These are phyloP conservation scores for Saccharomycopsis capsularis DNA, from an alignment of 805 yeast species.

Conservation along the genomic window DNA sequence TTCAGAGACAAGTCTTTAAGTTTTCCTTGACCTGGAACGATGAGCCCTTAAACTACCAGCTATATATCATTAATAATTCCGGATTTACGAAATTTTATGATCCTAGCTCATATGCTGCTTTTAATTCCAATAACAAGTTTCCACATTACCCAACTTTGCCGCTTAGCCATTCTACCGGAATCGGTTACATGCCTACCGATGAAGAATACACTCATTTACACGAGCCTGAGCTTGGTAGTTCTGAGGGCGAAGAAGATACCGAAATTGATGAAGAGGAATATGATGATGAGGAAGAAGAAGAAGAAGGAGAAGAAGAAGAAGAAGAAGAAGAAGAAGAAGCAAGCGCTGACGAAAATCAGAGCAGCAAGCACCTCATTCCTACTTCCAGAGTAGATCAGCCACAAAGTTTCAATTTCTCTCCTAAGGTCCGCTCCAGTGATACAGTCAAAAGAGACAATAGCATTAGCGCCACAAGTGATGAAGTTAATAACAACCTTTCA, in stretches of 20 bases:
- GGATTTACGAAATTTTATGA: slow-evolving; percentile 11
- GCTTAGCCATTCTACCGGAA: slow-evolving; percentile 15
- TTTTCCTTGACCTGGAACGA: slow-evolving; percentile 41
- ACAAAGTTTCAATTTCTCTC: too few species aligned
- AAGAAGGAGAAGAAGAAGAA: too few species aligned
- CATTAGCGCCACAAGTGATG: too few species aligned
- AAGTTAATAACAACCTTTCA: too few species aligned
- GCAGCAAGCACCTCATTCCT: too few species aligned
- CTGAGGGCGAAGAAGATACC: slow-evolving; percentile 15
- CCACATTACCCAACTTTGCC: slow-evolving; percentile 21
- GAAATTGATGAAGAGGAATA: slow-evolving; percentile 22
- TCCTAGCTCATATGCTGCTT: slow-evolving; percentile 15
- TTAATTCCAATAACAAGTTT: slow-evolving; percentile 13
- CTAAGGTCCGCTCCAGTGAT: too few species aligned
- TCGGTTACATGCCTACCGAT: slow-evolving; percentile 16
- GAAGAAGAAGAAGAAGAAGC: too few species aligned
- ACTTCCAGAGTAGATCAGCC: too few species aligned
- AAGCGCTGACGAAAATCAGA: too few species aligned
- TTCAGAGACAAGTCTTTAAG: slow-evolving; percentile 38
- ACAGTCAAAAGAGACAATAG: too few species aligned
- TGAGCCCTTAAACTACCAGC: slow-evolving; percentile 32
- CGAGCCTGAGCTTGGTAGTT: slow-evolving; percentile 2
- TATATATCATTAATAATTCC: slow-evolving; percentile 23
- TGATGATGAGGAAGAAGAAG: slow-evolving; percentile 13
- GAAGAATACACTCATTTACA: slow-evolving; percentile 17